Evolutionary conservation across 1,284 basidiomycete genomes (phyloP).

Genomic region (Polyporus tsugae): DNA sequence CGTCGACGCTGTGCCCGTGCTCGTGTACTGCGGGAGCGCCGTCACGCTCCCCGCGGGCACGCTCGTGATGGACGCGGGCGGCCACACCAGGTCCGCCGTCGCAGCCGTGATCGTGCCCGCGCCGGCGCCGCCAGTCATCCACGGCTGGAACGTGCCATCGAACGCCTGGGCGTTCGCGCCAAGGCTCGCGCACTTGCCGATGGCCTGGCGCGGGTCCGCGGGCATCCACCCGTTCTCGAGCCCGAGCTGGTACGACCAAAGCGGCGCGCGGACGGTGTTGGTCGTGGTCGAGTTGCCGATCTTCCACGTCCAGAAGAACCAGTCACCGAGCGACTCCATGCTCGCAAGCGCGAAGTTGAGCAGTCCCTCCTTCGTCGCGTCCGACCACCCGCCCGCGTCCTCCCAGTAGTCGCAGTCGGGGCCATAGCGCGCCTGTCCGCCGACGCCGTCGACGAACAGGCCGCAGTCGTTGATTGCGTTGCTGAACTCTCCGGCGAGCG

Average conservation of each 20-base stretch:
- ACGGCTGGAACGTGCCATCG: constrained; percentile 65
- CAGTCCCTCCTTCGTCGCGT: constrained; percentile 63
- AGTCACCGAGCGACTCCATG: constrained; percentile 68
- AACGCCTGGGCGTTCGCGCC: constrained; percentile 57
- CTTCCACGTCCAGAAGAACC: constrained; percentile 82
- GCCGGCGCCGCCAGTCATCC: constrained; percentile 82
- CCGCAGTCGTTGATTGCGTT: constrained; percentile 59
- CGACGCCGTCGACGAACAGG: constrained; percentile 56
- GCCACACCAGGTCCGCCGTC: constrained; percentile 61
- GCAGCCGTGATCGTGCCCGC: constrained; percentile 66
- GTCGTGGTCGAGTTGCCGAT: constrained; percentile 73
- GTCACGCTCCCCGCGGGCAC: constrained; percentile 49
- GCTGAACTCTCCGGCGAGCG: constrained; percentile 59
- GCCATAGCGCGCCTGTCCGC: constrained; percentile 47
- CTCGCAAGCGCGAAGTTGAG: constrained; percentile 62
- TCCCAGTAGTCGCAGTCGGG: constrained; percentile 67
- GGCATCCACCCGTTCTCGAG: constrained; percentile 84
- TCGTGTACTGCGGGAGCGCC: constrained; percentile 72
- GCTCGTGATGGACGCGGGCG: constrained; percentile 61
- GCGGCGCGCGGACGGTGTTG: constrained; percentile 68
- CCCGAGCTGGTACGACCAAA: constrained; percentile 88
- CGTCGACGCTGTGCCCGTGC: constrained; percentile 68
- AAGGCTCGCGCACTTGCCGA: constrained; percentile 71
- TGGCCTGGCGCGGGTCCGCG: constrained; percentile 72
- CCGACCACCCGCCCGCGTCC: constrained; percentile 66